A percentile compares a stretch with the other conserved stretches of the same genome.
Conservation (phyloP, 1,284 basidiomycete genomes). For the Heterobasidion occidentale region DNA sequence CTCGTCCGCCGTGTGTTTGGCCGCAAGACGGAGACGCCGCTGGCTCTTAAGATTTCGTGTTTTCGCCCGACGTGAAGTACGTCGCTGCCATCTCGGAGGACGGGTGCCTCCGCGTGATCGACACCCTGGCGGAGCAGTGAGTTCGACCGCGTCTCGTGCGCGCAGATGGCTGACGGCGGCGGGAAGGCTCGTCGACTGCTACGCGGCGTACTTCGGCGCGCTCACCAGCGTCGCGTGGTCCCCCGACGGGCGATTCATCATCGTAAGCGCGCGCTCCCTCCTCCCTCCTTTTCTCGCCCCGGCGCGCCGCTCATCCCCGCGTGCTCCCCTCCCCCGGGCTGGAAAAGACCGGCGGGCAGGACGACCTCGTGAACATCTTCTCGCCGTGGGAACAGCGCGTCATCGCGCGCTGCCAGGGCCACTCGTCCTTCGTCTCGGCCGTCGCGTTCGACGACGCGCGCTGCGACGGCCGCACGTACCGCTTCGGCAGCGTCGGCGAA, state of each 20-base stretch:
- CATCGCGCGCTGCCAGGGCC: slow-evolving; percentile 95
- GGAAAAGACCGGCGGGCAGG: slow-evolving; percentile 74
- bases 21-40: neutral
- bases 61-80: slow-evolving; percentile 84
- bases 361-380: slow-evolving; percentile 90
- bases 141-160: slow-evolving; percentile 14
- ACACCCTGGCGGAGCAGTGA: slow-evolving; percentile 78
- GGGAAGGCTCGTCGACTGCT: slow-evolving; percentile 77
- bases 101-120: slow-evolving; percentile 82
- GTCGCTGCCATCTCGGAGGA: slow-evolving; percentile 86
- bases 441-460: slow-evolving; percentile 86
- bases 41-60: slow-evolving; percentile 67
- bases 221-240: slow-evolving; percentile 91
- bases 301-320: no score
- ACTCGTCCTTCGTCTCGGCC: slow-evolving; percentile 87
- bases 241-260: slow-evolving; percentile 87
- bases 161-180: slow-evolving; percentile 5
- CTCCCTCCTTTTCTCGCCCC: neutral
- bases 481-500: slow-evolving; percentile 90
- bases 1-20: neutral
- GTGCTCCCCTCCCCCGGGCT: neutral
- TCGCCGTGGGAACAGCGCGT: slow-evolving; percentile 88
- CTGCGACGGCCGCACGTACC: slow-evolving; percentile 81
- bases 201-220: slow-evolving; percentile 87
- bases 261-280: slow-evolving; percentile 43